Evolutionary conservation across 495 filamentous ascomycete genomes (phyloP).

Genomic region (Aspergillus ostianus): DNA sequence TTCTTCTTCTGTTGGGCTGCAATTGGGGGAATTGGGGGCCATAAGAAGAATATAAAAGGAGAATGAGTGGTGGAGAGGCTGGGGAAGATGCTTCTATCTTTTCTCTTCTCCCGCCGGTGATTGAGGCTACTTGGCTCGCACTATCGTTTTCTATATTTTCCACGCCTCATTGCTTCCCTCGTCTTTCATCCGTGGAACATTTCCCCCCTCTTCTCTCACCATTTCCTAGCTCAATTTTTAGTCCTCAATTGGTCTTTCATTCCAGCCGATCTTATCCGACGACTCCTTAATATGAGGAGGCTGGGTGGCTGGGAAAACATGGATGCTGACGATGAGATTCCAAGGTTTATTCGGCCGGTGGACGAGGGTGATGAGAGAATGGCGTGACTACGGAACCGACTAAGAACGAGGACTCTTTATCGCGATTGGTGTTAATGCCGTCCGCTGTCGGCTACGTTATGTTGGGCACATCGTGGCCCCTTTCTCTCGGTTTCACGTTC

Average conservation of each 20-base stretch:
- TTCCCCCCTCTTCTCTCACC: slow-evolving; percentile 8
- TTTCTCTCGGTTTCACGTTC: slow-evolving; percentile 1
- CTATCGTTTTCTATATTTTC: slow-evolving; percentile 12
- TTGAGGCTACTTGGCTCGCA: slow-evolving; percentile 6
- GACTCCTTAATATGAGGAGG: slow-evolving; percentile 21
- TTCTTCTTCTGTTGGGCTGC: slow-evolving; percentile 3
- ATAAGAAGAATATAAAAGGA: slow-evolving; percentile 17
- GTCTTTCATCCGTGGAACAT: slow-evolving; percentile 5
- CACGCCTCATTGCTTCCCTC: slow-evolving; percentile 2
- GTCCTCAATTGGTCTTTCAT: neutral
- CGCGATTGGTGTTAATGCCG: neutral
- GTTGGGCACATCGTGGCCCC: neutral
- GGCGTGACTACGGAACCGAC: slow-evolving; percentile 13
- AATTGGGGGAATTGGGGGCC: slow-evolving; percentile 1
- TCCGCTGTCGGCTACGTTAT: slow-evolving; percentile 1
- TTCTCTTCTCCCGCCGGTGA: slow-evolving; percentile 2
- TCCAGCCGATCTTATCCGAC: neutral
- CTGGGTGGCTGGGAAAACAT: slow-evolving; percentile 42
- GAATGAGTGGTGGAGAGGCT: neutral
- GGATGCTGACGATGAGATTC: slow-evolving; percentile 17
- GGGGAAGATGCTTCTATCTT: neutral
- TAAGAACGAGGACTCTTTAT: slow-evolving; percentile 2
- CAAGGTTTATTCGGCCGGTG: slow-evolving; percentile 20
- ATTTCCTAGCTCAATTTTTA: slow-evolving; percentile 17
- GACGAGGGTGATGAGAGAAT: slow-evolving; percentile 7